A percentile compares a stretch with the other conserved stretches of the same genome.
Conservation (phyloP, 352 stramenopile species). For the Phytopythium vexans region DNA sequence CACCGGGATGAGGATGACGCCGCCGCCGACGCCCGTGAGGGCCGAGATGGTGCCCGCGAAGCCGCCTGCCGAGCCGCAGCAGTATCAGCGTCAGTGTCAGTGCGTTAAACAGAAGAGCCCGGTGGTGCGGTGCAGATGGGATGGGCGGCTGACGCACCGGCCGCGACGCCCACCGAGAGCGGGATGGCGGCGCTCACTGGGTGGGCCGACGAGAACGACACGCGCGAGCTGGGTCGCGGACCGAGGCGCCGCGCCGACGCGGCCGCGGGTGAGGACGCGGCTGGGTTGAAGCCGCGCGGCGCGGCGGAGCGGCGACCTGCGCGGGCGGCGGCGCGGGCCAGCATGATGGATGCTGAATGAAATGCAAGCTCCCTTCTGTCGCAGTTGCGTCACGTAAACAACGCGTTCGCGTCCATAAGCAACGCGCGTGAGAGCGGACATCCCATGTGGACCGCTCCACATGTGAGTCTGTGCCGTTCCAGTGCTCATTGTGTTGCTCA, state of each 20-base stretch:
- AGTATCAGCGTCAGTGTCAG: neutral
- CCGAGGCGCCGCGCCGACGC: conserved; percentile 43
- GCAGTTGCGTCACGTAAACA: too few relatives aligned
- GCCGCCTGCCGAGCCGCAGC: conserved; percentile 21
- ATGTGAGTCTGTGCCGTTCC: neutral
- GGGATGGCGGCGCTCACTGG: conserved; percentile 35
- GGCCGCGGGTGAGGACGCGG: conserved; percentile 16
- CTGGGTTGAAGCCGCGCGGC: conserved; percentile 8
- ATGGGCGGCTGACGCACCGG: conserved; percentile 12
- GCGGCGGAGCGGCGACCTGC: conserved; percentile 5
- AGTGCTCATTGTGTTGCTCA: neutral
- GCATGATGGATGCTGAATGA: too few relatives aligned
- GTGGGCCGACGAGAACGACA: conserved; percentile 7
- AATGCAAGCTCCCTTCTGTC: too few relatives aligned
- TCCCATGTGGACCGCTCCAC: conserved; percentile 4
- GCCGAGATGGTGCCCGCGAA: conserved; percentile 72
- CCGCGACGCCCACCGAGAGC: conserved; percentile 38
- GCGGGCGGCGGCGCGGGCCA: conserved; percentile 16
- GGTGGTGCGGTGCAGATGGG: neutral
- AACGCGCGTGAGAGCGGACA: too few relatives aligned
- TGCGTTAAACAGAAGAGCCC: neutral
- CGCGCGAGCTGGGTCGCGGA: neutral
- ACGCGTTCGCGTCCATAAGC: too few relatives aligned
- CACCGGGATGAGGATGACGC: conserved; percentile 83
- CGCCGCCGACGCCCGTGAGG: conserved; percentile 76